These are phyloP conservation scores for Delphinella strobiligena DNA, from an alignment of 2,329 filamentous ascomycete genomes.

Conservation along the genomic window DNA sequence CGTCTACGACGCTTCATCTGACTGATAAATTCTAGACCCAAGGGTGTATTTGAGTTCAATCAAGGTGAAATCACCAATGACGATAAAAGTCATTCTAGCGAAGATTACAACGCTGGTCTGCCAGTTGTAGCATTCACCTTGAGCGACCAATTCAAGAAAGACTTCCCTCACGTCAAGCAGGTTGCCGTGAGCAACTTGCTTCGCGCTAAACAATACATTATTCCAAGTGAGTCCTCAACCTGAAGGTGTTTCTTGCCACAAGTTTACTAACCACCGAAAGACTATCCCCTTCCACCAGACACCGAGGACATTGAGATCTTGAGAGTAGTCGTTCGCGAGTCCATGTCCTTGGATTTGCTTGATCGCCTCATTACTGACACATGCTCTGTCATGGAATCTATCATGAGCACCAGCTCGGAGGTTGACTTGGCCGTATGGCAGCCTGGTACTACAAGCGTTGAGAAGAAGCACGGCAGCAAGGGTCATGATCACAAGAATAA, in stretches of 20 bases:
- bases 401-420: conserved; percentile 39
- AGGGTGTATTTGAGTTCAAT: conserved; percentile 32
- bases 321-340: conserved; percentile 55
- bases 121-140: conserved; percentile 59
- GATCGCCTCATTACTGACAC: conserved; percentile 52
- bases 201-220: conserved; percentile 57
- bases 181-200: conserved; percentile 50
- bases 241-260: neutral
- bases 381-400: conserved; percentile 45
- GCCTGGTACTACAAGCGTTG: conserved; percentile 25
- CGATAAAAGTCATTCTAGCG: conserved; percentile 38
- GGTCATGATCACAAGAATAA: conserved; percentile 27
- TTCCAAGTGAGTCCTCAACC: conserved; percentile 44
- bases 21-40: too few species aligned
- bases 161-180: conserved; percentile 53
- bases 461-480: conserved; percentile 29
- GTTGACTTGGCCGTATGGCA: conserved; percentile 41
- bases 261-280: conserved; percentile 15
- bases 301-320: conserved; percentile 53
- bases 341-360: conserved; percentile 55
- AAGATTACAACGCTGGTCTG: conserved; percentile 51
- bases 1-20: too few species aligned
- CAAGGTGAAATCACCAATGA: conserved; percentile 31
- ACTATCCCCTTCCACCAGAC: conserved; percentile 53
- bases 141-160: conserved; percentile 46